These are phyloP conservation scores for Monosporascus sp. DNA, from an alignment of 2,329 filamentous ascomycete species.

Conservation along the genomic window DNA sequence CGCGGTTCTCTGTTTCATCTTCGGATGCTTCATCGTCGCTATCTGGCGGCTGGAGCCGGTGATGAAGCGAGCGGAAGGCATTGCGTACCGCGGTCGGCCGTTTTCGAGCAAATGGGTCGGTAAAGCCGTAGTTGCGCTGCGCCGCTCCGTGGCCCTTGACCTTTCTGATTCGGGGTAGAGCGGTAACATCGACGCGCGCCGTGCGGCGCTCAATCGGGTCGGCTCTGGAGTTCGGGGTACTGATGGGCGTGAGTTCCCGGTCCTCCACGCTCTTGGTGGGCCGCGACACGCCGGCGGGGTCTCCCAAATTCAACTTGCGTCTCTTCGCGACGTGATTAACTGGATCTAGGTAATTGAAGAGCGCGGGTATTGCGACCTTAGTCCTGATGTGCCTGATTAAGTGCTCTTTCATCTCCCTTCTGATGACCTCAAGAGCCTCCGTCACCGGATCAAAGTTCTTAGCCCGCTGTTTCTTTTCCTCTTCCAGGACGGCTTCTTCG, in stretches of 20 bases:
- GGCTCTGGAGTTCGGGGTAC: conserved; percentile 60
- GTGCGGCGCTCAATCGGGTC: conserved; percentile 59
- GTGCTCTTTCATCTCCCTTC: conserved; percentile 78
- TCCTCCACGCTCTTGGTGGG: conserved; percentile 52
- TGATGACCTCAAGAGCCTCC: conserved; percentile 75
- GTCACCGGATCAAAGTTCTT: conserved; percentile 84
- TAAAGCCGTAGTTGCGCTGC: conserved; percentile 57
- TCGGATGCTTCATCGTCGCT: conserved; percentile 80
- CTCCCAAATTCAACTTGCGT: conserved; percentile 59
- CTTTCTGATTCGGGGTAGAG: conserved; percentile 73
- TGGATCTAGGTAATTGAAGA: conserved; percentile 80
- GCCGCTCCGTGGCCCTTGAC: conserved; percentile 51
- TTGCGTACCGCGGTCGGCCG: conserved; percentile 54
- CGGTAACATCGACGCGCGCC: conserved; percentile 53
- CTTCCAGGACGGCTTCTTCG: conserved; percentile 76
- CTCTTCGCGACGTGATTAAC: conserved; percentile 74
- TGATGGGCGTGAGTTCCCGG: conserved; percentile 56
- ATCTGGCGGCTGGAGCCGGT: conserved; percentile 67
- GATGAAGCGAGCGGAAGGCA: conserved; percentile 74
- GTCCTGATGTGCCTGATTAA: conserved; percentile 84
- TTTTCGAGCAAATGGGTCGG: conserved; percentile 61
- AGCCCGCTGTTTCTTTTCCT: conserved; percentile 83
- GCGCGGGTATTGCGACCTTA: conserved; percentile 73
- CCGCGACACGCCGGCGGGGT: conserved; percentile 30
- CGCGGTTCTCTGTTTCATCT: conserved; percentile 62